Evolutionary conservation across 1,139 yeast species (phyloP), one percentile per base, ranked within the genome.

Genomic region (Kazachstania sp.): DNA sequence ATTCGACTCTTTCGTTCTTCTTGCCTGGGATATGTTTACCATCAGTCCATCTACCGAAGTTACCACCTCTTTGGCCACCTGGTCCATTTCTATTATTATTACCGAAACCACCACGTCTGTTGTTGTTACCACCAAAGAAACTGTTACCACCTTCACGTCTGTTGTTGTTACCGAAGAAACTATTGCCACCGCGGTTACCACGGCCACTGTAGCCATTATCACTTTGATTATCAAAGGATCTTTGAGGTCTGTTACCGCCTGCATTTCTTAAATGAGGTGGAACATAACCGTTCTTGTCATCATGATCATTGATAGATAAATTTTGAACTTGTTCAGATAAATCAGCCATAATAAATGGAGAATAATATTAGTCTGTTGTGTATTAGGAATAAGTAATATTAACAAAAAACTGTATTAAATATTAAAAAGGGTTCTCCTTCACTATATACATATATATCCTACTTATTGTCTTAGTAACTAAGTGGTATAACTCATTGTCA

Each of bases 1-100:
- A 61, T 71, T 92, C 98, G 58, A 83, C 63, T 51, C 74, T 72
- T 63, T 79, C 80, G 67, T 86, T 85, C 56, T 74, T 75, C 46
- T 81, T 77, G 50, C 95, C 87, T 49, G 95, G 95, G 56, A 80
- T 75, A 67, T 92, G 98, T 65, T 80, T 79, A 58, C 97, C 97
- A 63, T 90, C 86, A 51, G 75, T 81, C 80, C 90, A 92, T 58
- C 74, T 75, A 59, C 72, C 68, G 47, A 57, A 55, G 30, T 50
- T 41, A 47, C 54, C 55, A 37, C 54, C 53, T 39, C 56, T 53
- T 31, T 53, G 45, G 28, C 52, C 44, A 18, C 44, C 40, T 23
- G 28, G 28, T 23, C 28, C 28, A 23, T 15, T 28, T 13, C 44
- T 34, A 15, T 28, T 30, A 13, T 40, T 26, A 16, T 37, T 38